phyloP scores from a whole-genome alignment of 192 early-diverging fungal genomes.

The Funneliformis geosporum region DNA sequence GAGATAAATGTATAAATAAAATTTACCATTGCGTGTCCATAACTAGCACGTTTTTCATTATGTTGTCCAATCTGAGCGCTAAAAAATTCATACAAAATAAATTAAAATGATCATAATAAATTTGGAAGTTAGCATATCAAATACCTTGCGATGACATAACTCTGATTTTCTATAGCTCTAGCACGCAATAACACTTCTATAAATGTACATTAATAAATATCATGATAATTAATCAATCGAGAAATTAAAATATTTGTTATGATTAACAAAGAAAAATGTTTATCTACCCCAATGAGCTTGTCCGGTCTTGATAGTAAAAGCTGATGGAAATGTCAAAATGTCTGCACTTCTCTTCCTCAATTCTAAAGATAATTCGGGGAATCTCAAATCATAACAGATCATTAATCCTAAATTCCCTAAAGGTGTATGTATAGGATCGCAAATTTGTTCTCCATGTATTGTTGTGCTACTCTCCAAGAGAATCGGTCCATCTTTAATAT shows the following conservation, averaged over 20 bases:
- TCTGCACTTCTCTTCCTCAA: conserved; percentile 64
- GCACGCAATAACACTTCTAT: conserved; percentile 72
- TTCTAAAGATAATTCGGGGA: conserved; percentile 66
- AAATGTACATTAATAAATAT: not conserved
- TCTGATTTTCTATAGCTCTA: conserved; percentile 83
- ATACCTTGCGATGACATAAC: conserved; percentile 69
- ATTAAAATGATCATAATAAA: not conserved
- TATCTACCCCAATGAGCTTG: conserved; percentile 75
- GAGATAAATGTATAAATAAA: not conserved
- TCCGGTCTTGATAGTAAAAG: conserved; percentile 81
- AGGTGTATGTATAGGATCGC: conserved; percentile 48
- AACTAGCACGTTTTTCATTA: conserved; percentile 67
- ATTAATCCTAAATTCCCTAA: conserved; percentile 61
- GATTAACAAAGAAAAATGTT: not conserved
- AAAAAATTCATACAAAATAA: not conserved
- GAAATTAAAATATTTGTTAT: not conserved
- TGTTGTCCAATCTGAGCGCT: conserved; percentile 80
- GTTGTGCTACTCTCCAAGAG: conserved; percentile 52
- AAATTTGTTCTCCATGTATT: conserved; percentile 41
- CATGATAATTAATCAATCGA: not conserved
- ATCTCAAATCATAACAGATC: conserved; percentile 83
- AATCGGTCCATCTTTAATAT: conserved; percentile 51
- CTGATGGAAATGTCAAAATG: conserved; percentile 77
- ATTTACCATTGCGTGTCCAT: conserved; percentile 76
- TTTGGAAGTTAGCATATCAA: not conserved